Evolutionary conservation across 163 green algal species (phyloP), one percentile per base, ranked within the genome.

Genomic region (Chloroidium sp.): DNA sequence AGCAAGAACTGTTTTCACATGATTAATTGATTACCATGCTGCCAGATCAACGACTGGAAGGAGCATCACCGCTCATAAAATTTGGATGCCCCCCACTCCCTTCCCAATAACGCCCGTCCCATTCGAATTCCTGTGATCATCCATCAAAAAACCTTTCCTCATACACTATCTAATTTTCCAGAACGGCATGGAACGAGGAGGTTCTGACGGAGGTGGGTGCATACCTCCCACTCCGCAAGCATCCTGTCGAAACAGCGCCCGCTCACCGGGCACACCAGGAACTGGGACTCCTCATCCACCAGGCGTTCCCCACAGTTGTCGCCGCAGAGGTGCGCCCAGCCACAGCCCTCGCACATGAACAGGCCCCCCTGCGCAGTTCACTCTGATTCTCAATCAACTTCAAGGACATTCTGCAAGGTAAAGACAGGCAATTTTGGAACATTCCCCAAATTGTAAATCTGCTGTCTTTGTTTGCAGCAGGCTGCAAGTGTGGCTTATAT

Each of bases 321-420:
- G 57, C 69, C 81, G 69, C 81, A 84, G 2, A 84, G 2, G 62
- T 84, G 81, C 68, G 81, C 81, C 81, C 76, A 81, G 69, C 81
- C 81, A 62, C 76, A 81, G 58, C 61, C 57, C 76, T 84, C 81
- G 62, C 81, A 84, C 69, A 82, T 59, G 13, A 78, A 78, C 61
- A 78, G n/a, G 4, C 75, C 75, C 57, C 59, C 59, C 36, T 36
- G 36, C 36, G 36, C 36, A 36, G 1, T 76, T n/a, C n/a, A 8
- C 59, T 6, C 10, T 12, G 69, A 76, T 58, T 3, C 14, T 12
- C 69, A 36, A 76, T 76, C 69, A 76, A 36, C 36, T 36, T 36
- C 36, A 36, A 36, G 36, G 36, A 36, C 36, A 36, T 36, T 36
- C 36, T 36, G 36, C 36, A 36, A 36, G 36, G 36, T 36, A 36